A percentile compares a stretch with the other conserved stretches of the same genome.
These are phyloP conservation scores for Saccharomycopsis selenospora DNA, from an alignment of 805 yeast species.

Conservation along the genomic window DNA sequence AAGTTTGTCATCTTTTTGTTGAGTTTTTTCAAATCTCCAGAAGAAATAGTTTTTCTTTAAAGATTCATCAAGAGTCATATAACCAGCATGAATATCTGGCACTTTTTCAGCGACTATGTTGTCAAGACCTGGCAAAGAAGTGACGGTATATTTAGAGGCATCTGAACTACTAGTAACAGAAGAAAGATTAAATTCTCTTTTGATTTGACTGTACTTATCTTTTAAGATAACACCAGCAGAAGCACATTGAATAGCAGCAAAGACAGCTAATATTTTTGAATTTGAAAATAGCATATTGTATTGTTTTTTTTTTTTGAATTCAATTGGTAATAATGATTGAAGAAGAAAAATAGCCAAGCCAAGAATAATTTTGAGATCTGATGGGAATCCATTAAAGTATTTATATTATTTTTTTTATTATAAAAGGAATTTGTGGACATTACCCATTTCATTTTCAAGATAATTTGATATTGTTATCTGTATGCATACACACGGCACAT, in stretches of 20 bases:
- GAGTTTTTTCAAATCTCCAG: constrained; percentile 50
- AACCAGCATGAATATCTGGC: constrained; percentile 54
- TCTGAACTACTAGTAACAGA: constrained; percentile 2
- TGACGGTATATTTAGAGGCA: constrained; percentile 23
- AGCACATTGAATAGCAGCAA: not conserved
- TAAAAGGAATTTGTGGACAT: too few species aligned
- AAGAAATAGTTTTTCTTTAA: constrained; percentile 60
- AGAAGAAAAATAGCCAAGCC: too few species aligned
- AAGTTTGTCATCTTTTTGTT: constrained; percentile 34
- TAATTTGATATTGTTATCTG: too few species aligned
- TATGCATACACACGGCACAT: too few species aligned
- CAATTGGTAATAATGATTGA: too few species aligned
- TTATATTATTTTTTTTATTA: too few species aligned
- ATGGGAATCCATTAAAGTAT: too few species aligned
- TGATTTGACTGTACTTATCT: not conserved
- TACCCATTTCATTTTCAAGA: too few species aligned
- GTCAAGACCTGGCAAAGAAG: constrained; percentile 19
- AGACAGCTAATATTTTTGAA: not conserved
- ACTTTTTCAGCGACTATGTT: constrained; percentile 3
- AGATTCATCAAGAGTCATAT: constrained; percentile 47
- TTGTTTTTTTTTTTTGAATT: too few species aligned
- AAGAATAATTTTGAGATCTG: too few species aligned
- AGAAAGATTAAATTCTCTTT: too few species aligned
- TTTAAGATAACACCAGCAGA: constrained; percentile 1
- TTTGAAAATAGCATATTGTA: too few species aligned